Percentiles rank a stretch among this genome's conserved stretches.
Conservation (phyloP, 192 early-diverging fungal species). For the Dissophora ornata region DNA sequence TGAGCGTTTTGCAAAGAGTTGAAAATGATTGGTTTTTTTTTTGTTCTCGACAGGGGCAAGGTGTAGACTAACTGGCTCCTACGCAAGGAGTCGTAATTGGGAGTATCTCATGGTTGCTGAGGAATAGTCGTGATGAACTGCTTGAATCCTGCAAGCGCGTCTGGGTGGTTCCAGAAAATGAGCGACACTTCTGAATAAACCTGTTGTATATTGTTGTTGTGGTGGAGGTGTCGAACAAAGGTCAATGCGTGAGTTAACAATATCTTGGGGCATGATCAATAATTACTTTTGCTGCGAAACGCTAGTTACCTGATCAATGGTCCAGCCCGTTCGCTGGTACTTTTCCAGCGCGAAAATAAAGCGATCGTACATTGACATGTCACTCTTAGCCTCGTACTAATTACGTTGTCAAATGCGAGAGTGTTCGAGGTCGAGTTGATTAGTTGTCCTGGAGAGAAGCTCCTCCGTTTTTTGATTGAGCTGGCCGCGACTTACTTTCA, state of each 20-base stretch:
- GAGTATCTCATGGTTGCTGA: neutral
- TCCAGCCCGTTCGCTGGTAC: slow-evolving; percentile 51
- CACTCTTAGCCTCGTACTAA: slow-evolving; percentile 40
- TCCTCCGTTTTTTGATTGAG: no score
- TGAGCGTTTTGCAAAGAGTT: no score
- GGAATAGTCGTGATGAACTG: slow-evolving; percentile 39
- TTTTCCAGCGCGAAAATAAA: slow-evolving; percentile 53
- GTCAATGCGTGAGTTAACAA: no score
- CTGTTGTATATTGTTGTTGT: no score
- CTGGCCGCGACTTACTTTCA: slow-evolving; percentile 36
- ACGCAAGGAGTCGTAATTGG: no score
- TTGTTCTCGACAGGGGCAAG: no score
- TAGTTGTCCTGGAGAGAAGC: no score
- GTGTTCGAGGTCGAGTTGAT: no score
- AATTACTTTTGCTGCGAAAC: neutral
- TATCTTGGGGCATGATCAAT: no score
- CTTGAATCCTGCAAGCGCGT: slow-evolving; percentile 47
- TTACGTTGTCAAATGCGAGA: neutral
- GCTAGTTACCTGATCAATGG: slow-evolving; percentile 46
- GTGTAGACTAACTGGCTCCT: no score
- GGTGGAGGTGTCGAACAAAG: no score
- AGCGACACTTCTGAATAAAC: slow-evolving; percentile 54
- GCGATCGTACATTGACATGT: slow-evolving; percentile 52
- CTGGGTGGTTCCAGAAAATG: slow-evolving; percentile 55
- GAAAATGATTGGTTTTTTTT: no score